Base-by-base conservation (phyloP, 495 filamentous ascomycete species). In the Lophiotrema nucula region DNA sequence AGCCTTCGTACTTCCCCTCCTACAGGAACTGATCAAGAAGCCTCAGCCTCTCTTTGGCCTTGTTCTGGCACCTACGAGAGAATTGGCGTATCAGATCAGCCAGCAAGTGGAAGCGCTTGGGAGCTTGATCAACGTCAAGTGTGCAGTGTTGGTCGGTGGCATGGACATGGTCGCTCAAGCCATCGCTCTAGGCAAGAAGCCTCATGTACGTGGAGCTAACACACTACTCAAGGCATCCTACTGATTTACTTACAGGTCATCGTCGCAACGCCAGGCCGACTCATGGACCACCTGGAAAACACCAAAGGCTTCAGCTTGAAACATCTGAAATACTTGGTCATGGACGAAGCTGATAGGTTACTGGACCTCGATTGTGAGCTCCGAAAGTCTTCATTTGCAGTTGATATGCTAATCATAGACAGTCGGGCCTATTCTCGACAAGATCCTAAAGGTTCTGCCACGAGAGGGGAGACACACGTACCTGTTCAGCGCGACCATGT, bases 341-440 rank as follows among this genome's bases (percentile, higher is more conserved):
- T 97, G 82, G 93, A 97, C 63, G 93, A 98, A 72, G 93, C 92
- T 24, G 92, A 98, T 68, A 79, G 90, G 31, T 78, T 98, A 0
- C 81, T 98, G 0, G 93, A 97, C 67, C 83, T 96, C 71, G 92
- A 97, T 72, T 97, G 97, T 68, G 93, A 90, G 0, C 78, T 97
- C 11, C 89, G 22, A 96, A 0, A 91, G 96, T 66, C 83, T 96
- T 73, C 91, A 96, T 72, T 97, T 96, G 15, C 43, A 46, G 3
- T 46, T 22, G 4, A 4, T 21, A 23, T 15, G 15, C 43, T 21
- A 22, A 21, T 15, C 16, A 24, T 67, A 91, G 91, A 0, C 88
- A 89, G 2, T 35, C 31, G 15, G 8, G 31, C 8, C 8, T 8
- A 85, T 93, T 16, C 78, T 97, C 11, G 90, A 96, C 68, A 96